These are phyloP conservation scores for Auricularia sp. DNA, from an alignment of 768 basidiomycete species.

Conservation along the genomic window DNA sequence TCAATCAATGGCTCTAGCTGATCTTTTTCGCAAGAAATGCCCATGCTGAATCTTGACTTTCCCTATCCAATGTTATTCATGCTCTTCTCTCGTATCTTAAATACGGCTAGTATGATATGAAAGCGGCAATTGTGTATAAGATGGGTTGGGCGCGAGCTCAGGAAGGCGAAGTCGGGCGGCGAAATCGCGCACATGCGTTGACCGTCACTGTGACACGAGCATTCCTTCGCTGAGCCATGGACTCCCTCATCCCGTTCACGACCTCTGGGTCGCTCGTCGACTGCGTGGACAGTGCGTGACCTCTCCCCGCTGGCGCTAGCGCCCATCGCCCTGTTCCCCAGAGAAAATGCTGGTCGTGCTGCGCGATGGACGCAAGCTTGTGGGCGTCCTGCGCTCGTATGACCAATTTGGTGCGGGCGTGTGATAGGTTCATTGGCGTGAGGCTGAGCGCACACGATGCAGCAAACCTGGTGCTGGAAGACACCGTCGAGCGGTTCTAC, in stretches of 20 bases:
- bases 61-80: no score
- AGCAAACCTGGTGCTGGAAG: conserved; percentile 97
- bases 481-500: conserved; percentile 91
- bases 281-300: conserved; percentile 97
- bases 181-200: conserved; percentile 4
- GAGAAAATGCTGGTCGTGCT: conserved; percentile 98
- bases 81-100: no score
- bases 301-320: background rate
- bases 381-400: conserved; percentile 92
- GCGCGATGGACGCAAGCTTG: conserved; percentile 90
- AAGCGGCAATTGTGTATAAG: no score
- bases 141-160: no score
- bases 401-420: conserved; percentile 83
- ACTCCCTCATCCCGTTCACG: conserved; percentile 95
- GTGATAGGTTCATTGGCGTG: conserved; percentile 2
- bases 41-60: no score
- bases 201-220: background rate
- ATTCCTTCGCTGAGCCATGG: conserved; percentile 42
- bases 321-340: conserved; percentile 22
- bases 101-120: no score
- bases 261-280: conserved; percentile 98
- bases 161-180: background rate
- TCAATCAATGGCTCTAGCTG: no score
- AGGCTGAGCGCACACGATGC: background rate
- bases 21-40: no score